Base-by-base conservation (phyloP, 495 filamentous ascomycete genomes). In the Bathelium albidoporum region DNA sequence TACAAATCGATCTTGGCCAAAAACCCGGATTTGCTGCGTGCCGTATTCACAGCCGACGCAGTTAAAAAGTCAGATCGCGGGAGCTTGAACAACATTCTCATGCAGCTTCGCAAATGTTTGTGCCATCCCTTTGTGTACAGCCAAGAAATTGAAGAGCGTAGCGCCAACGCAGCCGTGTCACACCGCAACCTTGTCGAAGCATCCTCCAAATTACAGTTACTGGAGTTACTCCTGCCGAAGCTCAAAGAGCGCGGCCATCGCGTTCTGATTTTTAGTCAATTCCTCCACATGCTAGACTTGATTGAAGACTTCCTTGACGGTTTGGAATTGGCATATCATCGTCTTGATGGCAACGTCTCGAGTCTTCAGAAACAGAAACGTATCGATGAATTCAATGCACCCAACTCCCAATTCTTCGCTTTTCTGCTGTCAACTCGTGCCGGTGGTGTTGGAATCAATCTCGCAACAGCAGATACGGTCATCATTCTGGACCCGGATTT, bases 401-500 rank as follows among this genome's bases (percentile, higher is more conserved):
- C 90, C 0, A 79, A 87, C 45, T 96, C 92, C 1, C 77, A 83
- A 1, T 76, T 90, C 10, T 97, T 97, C 69, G 90, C 86, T 0
- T 97, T 99, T 74, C 76, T 97, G 24, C 81, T 99, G 0, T 96
- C 91, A 0, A 99, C 94, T 18, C 86, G 94, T 65, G 91, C 94
- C 5, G 94, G 94, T 41, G 94, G 94, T 59, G 93, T 97, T 1
- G 94, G 94, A 18, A 99, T 99, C 77, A 99, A 99, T 70, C 82
- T 99, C 55, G 94, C 95, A 0, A 95, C 90, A 32, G 94, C 94
- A 2, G 94, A 99, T 69, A 99, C 95, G 0, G 94, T 99, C 65
- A 97, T 99, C 61, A 96, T 99, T 58, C 85, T 97, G 67, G 94
- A 99, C 70, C 95, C 94, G 0, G 94, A 99, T 69, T 97, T 96